These are phyloP conservation scores for Helicocarpus griseus DNA, from an alignment of 2,329 filamentous ascomycete species.

Conservation along the genomic window DNA sequence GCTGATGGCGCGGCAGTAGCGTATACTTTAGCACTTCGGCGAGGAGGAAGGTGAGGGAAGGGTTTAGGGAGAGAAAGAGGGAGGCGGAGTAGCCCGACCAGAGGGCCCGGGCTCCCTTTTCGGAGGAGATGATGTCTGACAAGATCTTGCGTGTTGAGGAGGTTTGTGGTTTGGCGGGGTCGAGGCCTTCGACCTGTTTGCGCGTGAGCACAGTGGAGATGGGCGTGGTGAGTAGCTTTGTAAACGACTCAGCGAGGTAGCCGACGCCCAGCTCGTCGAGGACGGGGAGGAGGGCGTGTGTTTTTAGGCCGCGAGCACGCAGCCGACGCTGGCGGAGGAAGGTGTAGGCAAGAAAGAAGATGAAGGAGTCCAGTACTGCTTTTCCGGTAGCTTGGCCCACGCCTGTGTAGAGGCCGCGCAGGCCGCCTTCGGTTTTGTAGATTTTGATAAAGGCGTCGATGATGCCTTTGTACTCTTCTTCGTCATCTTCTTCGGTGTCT, in stretches of 20 bases:
- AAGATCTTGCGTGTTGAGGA: conserved; percentile 49
- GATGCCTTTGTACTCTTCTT: conserved; percentile 53
- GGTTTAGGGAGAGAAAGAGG: conserved; percentile 72
- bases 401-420: conserved; percentile 60
- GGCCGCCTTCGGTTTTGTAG: conserved; percentile 59
- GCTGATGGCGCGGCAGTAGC: conserved; percentile 41
- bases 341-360: conserved; percentile 78
- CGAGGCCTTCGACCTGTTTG: conserved; percentile 59
- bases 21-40: conserved; percentile 60
- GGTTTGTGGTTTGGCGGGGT: conserved; percentile 2
- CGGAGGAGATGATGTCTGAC: conserved; percentile 48
- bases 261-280: conserved; percentile 67
- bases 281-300: conserved; percentile 41
- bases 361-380: conserved; percentile 63
- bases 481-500: conserved; percentile 23
- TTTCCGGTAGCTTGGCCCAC: conserved; percentile 56
- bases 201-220: conserved; percentile 73
- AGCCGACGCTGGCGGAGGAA: conserved; percentile 41
- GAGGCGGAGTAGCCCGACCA: conserved; percentile 84
- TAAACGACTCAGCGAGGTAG: conserved; percentile 59
- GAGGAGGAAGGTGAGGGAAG: conserved; percentile 74
- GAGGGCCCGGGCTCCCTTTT: conserved; percentile 65
- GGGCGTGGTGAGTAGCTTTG: conserved; percentile 69
- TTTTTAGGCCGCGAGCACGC: conserved; percentile 20
- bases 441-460: conserved; percentile 63